Evolutionary conservation across 805 yeast species (phyloP).

Genomic region (Huiozyma naganishii): DNA sequence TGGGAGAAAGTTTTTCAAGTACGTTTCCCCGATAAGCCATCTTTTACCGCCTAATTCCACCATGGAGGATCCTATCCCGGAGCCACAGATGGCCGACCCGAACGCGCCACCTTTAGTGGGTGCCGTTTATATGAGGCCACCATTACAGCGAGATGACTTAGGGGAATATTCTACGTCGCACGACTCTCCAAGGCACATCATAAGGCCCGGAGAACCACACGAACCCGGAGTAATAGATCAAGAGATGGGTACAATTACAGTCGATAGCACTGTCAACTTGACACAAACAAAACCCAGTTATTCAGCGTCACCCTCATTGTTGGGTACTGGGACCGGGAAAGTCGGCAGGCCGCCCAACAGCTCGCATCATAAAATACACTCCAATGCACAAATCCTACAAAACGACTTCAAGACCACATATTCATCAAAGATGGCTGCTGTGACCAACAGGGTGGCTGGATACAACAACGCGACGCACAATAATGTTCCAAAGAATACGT

Average conservation of each 20-base stretch:
- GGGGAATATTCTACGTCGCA: slow-evolving; percentile 57
- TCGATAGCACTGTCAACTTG: neutral
- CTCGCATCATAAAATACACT: neutral
- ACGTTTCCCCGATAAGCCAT: slow-evolving; percentile 76
- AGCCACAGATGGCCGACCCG: slow-evolving; percentile 68
- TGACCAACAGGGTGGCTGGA: too few species aligned
- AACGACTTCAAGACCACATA: too few species aligned
- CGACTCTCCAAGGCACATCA: slow-evolving; percentile 34
- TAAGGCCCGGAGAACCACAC: slow-evolving; percentile 34
- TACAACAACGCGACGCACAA: too few species aligned
- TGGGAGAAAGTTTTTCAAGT: slow-evolving; percentile 56
- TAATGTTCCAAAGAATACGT: too few species aligned
- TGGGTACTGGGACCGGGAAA: neutral
- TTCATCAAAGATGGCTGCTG: too few species aligned
- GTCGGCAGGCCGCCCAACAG: neutral
- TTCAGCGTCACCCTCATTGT: neutral
- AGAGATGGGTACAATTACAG: slow-evolving; percentile 21
- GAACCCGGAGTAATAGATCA: slow-evolving; percentile 26
- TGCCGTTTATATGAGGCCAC: slow-evolving; percentile 72
- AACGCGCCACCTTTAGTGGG: slow-evolving; percentile 94
- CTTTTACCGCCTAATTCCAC: slow-evolving; percentile 67
- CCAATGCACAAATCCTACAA: neutral
- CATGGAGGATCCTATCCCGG: slow-evolving; percentile 65
- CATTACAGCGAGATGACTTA: slow-evolving; percentile 69
- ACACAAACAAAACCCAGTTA: slow-evolving; percentile 1